Evolutionary conservation across 305 asterid genomes (phyloP).

Genomic region (Plantago coronopus): DNA sequence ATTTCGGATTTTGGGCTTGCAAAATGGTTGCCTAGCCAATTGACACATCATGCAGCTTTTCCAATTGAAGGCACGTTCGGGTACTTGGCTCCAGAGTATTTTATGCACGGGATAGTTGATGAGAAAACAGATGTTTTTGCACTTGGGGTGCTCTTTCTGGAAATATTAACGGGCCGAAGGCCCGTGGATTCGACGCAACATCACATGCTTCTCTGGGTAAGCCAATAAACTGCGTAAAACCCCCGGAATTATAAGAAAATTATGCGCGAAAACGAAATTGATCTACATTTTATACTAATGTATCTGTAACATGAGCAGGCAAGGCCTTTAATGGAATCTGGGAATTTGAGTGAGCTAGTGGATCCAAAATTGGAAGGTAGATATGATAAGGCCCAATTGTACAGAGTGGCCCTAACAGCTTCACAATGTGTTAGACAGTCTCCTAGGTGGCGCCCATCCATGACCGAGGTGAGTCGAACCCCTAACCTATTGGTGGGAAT

Average conservation of each 20-base stretch:
- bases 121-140: conserved; percentile 81
- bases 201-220: conserved; percentile 72
- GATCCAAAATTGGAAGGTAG: conserved; percentile 62
- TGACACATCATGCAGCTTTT: conserved; percentile 73
- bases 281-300: too few relatives aligned
- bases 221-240: conserved; percentile 1
- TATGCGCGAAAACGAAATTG: too few relatives aligned
- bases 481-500: not conserved
- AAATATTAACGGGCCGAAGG: conserved; percentile 66
- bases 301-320: conserved; percentile 39
- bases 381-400: conserved; percentile 56
- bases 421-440: conserved; percentile 66
- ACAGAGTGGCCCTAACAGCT: conserved; percentile 57
- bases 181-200: conserved; percentile 59
- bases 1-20: conserved; percentile 87
- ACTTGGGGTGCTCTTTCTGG: conserved; percentile 68
- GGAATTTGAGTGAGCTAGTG: conserved; percentile 52
- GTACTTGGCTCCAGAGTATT: conserved; percentile 79
- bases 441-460: conserved; percentile 71
- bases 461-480: conserved; percentile 48
- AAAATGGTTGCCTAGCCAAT: conserved; percentile 78
- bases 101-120: conserved; percentile 80
- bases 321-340: conserved; percentile 74
- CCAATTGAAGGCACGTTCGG: conserved; percentile 90
- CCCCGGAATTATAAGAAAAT: too few relatives aligned